A percentile compares a stretch with the other conserved stretches of the same genome.
These are phyloP conservation scores for Aspergillus aculeatus DNA, from an alignment of 2,329 filamentous ascomycete genomes.

Conservation along the genomic window DNA sequence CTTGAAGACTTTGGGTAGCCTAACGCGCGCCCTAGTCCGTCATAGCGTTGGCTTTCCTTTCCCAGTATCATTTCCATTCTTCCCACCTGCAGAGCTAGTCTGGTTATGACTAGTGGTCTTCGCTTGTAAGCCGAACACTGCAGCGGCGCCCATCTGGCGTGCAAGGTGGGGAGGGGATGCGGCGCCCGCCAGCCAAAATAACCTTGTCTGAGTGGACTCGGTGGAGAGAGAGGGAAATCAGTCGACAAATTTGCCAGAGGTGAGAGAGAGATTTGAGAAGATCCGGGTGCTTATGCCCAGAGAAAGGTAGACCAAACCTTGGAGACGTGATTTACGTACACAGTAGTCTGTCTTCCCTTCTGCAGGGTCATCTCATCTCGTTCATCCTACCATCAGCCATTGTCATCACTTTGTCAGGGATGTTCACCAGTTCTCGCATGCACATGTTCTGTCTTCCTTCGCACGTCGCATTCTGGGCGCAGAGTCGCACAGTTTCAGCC, in stretches of 20 bases:
- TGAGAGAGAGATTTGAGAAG: neutral
- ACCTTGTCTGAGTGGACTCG: neutral
- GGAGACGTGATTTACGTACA: neutral
- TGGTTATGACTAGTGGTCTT: neutral
- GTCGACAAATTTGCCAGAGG: neutral
- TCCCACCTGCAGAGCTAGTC: neutral
- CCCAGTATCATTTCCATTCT: neutral
- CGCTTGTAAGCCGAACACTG: neutral
- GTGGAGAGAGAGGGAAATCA: neutral
- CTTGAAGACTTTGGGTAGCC: neutral
- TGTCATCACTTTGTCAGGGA: neutral
- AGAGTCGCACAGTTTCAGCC: slow-evolving; percentile 8
- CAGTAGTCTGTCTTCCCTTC: neutral
- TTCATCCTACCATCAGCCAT: neutral
- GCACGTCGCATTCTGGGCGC: neutral
- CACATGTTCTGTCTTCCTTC: neutral
- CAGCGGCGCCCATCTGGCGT: neutral
- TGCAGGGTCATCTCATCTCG: neutral
- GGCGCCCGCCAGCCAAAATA: neutral
- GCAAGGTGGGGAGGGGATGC: neutral
- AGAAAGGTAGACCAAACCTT: neutral
- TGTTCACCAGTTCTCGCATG: neutral
- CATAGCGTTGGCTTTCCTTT: slow-evolving; percentile 1
- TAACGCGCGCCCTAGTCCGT: neutral
- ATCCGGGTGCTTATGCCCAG: neutral